phyloP scores from a whole-genome alignment of 2,329 filamentous ascomycete species.

The Pseudocercospora fuligena region DNA sequence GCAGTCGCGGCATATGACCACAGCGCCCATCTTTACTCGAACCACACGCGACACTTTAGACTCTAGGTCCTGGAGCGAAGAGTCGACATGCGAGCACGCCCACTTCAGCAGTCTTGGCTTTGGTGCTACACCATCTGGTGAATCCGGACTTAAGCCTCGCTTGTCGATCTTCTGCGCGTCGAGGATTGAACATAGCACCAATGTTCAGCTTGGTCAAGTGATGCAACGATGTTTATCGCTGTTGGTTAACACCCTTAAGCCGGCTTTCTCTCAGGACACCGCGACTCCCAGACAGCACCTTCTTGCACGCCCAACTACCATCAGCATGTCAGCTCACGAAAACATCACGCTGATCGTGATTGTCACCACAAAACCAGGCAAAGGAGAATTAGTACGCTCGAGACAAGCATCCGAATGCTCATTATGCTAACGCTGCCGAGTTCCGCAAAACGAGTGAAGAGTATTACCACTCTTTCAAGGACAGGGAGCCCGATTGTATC shows the following conservation, averaged over 20 bases:
- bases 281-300: background rate
- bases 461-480: background rate
- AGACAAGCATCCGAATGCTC: background rate
- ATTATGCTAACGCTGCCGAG: background rate
- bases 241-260: background rate
- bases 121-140: background rate
- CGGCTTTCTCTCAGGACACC: background rate
- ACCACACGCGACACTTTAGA: too few relatives aligned
- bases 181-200: background rate
- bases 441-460: constrained; percentile 2
- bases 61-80: background rate
- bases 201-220: background rate
- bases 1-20: too few relatives aligned
- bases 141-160: background rate
- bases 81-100: background rate
- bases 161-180: background rate
- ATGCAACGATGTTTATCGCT: background rate
- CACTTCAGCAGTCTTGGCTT: background rate
- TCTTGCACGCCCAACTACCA: background rate
- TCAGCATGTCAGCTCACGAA: constrained; percentile 1
- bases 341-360: constrained; percentile 16
- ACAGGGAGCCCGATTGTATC: constrained; percentile 11
- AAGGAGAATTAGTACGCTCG: constrained; percentile 14
- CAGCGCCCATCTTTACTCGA: too few relatives aligned
- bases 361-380: constrained; percentile 13